These are phyloP conservation scores for Rosa hybrid DNA, from an alignment of 331 rosid species.

Conservation along the genomic window DNA sequence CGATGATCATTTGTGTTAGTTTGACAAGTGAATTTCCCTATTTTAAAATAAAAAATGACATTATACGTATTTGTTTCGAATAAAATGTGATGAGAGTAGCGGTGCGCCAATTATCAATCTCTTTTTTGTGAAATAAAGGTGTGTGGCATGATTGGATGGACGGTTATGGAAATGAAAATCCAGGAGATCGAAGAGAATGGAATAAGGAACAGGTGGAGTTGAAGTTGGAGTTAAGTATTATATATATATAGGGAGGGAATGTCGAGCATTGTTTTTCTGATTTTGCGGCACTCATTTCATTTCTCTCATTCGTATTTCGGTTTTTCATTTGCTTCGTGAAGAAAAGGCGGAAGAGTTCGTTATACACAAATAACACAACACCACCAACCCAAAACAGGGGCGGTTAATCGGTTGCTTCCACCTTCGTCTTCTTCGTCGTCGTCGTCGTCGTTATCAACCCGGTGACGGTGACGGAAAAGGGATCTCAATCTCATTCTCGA, in stretches of 20 bases:
- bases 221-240: not conserved
- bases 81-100: not conserved
- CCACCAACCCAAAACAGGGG: not conserved
- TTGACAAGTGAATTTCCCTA: not conserved
- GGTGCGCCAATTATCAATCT: no score
- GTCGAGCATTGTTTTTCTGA: not conserved
- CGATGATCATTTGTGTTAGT: not conserved
- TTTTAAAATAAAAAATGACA: no score
- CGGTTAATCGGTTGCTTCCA: not conserved
- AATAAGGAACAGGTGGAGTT: not conserved
- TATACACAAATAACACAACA: not conserved
- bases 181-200: not conserved
- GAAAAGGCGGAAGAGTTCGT: slow-evolving; percentile 26
- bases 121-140: no score
- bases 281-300: slow-evolving; percentile 7
- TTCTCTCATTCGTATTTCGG: slow-evolving; percentile 4
- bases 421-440: not conserved
- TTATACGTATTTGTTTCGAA: not conserved
- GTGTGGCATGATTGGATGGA: not conserved
- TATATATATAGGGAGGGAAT: not conserved
- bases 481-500: not conserved
- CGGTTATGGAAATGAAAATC: not conserved
- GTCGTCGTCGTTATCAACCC: not conserved
- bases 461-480: slow-evolving; percentile 12
- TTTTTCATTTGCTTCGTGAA: slow-evolving; percentile 8